Percentiles rank a stretch among this genome's conserved stretches.
These are phyloP conservation scores for Primulina eburnea DNA, from an alignment of 257 asterid genomes.

Conservation along the genomic window DNA sequence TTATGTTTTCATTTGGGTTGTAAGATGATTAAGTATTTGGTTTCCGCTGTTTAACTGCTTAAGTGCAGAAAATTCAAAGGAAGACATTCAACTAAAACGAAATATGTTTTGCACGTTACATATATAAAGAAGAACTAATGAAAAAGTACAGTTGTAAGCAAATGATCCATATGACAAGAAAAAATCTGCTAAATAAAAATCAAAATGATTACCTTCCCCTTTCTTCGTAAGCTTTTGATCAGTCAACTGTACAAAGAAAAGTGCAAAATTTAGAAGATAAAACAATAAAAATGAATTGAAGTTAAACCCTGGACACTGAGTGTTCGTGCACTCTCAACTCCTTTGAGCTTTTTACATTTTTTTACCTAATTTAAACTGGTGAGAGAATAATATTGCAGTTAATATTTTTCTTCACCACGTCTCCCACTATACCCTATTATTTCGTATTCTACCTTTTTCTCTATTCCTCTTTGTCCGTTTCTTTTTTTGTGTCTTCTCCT, in stretches of 20 bases:
- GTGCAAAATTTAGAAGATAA: conserved; percentile 21
- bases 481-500: background rate
- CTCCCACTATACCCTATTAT: background rate
- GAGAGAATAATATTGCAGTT: background rate
- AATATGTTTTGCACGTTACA: background rate
- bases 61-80: background rate
- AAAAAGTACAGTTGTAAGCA: background rate
- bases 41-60: no score
- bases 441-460: background rate
- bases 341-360: background rate
- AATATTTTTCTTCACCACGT: background rate
- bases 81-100: background rate
- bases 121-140: background rate
- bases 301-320: background rate
- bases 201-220: conserved; percentile 67
- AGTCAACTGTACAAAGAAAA: conserved; percentile 48
- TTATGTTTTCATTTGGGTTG: no score
- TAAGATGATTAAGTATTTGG: no score
- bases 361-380: background rate
- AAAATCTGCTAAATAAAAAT: background rate
- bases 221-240: conserved; percentile 62
- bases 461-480: background rate
- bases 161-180: background rate
- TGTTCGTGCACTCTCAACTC: background rate
- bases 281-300: background rate